These are phyloP conservation scores for Sordaria brevicollis DNA, from an alignment of 495 filamentous ascomycete species.

Conservation along the genomic window DNA sequence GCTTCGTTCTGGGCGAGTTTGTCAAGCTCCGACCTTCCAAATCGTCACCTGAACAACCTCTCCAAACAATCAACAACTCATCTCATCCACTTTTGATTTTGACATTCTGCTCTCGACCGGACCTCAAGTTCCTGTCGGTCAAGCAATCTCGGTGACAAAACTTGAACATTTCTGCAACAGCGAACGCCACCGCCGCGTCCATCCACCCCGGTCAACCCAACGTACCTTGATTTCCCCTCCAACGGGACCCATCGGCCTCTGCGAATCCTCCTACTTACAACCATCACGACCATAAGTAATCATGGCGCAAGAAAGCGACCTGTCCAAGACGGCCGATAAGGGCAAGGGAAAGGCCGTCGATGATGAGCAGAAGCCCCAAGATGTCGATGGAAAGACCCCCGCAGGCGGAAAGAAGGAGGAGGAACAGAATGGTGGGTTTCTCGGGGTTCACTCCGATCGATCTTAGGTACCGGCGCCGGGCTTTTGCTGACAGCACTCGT, in stretches of 20 bases:
- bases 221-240: background rate
- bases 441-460: conserved; percentile 2
- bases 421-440: conserved; percentile 38
- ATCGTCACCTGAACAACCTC: conserved; percentile 4
- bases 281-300: conserved; percentile 6
- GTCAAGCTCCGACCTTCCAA: conserved; percentile 15
- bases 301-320: conserved; percentile 91
- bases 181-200: background rate
- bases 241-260: background rate
- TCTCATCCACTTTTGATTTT: background rate
- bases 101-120: background rate
- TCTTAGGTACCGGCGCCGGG: background rate
- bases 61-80: background rate
- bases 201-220: background rate
- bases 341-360: conserved; percentile 86
- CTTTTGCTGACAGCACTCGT: conserved; percentile 15
- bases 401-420: conserved; percentile 69
- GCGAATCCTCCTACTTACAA: background rate
- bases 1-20: conserved; percentile 9
- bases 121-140: background rate
- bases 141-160: background rate
- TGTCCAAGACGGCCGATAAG: conserved; percentile 76
- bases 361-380: conserved; percentile 51
- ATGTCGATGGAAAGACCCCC: conserved; percentile 55
- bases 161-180: background rate